Evolutionary conservation across 2,329 filamentous ascomycete genomes (phyloP), one percentile per base, ranked within the genome.

Genomic region (Venturia pyrina): DNA sequence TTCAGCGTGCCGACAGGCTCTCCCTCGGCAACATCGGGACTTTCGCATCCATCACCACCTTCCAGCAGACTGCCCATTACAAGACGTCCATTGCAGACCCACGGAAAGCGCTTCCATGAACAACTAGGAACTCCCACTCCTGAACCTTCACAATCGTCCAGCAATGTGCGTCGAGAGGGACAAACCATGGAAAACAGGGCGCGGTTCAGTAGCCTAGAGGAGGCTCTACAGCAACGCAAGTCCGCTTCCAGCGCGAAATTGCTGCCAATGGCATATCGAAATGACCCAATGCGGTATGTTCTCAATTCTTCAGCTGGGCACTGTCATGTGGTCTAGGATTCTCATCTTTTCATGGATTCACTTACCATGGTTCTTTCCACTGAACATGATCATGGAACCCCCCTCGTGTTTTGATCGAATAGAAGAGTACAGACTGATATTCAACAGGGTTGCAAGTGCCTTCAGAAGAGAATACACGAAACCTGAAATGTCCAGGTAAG

Each of bases 171-270:
- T 8, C 1, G 17, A 5, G 24, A 34, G 24, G 13, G 21, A n/a
- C 34, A 19, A 6, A 37, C 8, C 8, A 21, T 59, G 53, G 19
- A 21, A 15, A 37, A 19, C 7, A n/a, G 37, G 32, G 10, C 15
- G 17, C 53, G 3, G 5, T 19, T 11, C 15, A 46, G 1, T 13
- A 19, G 37, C 13, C 17, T 44, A 46, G 63, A 67, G n/a, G 69
- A 65, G 40, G 68, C 67, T 37, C 71, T 72, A 19, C 70, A 70
- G 15, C 68, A 68, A 10, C 72, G 74, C 43, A 70, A 34, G 46
- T 73, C 73, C 65, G 75, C 72, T 66, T 70, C 70, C 17, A 72
- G 19, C 32, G 53, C 53, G 19, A 37, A 59, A 21, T n/a, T 59
- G 19, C 53, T 59, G 19, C 53, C 53, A 59, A 1, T 21, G 8